phyloP scores from a whole-genome alignment of 164 flowering plant species.

The grape (Vitis vinifera) region DNA sequence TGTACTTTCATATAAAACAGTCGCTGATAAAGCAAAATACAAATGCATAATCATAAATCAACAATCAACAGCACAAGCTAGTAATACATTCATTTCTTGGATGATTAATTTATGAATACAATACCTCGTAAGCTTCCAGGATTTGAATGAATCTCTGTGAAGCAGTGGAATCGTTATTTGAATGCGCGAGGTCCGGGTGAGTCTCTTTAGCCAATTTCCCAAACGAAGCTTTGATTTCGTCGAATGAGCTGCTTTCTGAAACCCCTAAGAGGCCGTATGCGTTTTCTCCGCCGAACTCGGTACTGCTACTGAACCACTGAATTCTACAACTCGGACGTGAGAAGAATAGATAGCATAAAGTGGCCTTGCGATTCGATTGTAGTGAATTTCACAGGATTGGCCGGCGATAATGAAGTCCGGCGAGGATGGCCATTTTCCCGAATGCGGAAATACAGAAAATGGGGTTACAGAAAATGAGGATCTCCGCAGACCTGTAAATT shows the following conservation, averaged over 20 bases:
- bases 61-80: neutral
- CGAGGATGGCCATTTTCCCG: no score
- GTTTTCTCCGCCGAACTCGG: conserved; percentile 46
- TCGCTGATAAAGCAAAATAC: no score
- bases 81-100: no score
- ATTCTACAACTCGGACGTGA: conserved; percentile 5
- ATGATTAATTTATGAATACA: no score
- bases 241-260: conserved; percentile 56
- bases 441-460: no score
- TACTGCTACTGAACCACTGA: conserved; percentile 34
- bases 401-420: no score
- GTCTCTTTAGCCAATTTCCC: conserved; percentile 82
- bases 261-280: conserved; percentile 75
- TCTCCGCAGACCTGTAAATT: no score
- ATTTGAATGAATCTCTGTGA: conserved; percentile 67
- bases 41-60: no score
- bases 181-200: conserved; percentile 74
- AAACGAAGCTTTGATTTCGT: conserved; percentile 83
- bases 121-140: conserved; percentile 89
- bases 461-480: no score
- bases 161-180: conserved; percentile 29
- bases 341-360: neutral
- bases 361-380: neutral
- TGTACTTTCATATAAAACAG: no score
- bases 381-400: neutral